phyloP scores from a whole-genome alignment of 495 filamentous ascomycete genomes.

The Oidiodendron maius region DNA sequence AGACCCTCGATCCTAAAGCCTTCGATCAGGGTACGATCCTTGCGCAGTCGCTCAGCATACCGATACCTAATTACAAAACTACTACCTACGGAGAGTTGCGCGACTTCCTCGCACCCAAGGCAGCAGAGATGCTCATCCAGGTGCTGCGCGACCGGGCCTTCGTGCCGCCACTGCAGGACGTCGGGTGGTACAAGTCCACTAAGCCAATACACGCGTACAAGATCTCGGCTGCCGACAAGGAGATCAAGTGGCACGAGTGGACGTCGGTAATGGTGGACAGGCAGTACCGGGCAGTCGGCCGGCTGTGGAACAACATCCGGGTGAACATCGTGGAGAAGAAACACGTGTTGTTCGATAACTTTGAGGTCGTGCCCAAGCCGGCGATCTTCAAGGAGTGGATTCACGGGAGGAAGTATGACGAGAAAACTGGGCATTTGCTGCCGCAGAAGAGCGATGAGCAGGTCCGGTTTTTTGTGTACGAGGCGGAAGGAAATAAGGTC shows the following conservation, averaged over 20 bases:
- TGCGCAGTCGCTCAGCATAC: constrained; percentile 45
- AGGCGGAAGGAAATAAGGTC: not conserved
- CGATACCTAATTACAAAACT: constrained; percentile 30
- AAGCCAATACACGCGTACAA: constrained; percentile 13
- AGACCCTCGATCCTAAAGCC: constrained; percentile 66
- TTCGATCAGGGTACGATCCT: constrained; percentile 80
- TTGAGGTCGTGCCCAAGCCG: constrained; percentile 3
- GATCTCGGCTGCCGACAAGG: constrained; percentile 12
- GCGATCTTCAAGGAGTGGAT: not conserved
- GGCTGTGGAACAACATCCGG: constrained; percentile 14
- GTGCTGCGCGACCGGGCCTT: constrained; percentile 55
- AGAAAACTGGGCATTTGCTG: not conserved
- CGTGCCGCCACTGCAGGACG: constrained; percentile 48
- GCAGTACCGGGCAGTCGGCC: constrained; percentile 12
- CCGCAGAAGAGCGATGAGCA: not conserved
- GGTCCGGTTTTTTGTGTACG: not conserved
- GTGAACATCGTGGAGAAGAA: constrained; percentile 5
- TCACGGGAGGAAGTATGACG: not conserved
- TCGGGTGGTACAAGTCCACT: constrained; percentile 5
- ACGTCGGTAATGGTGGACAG: not conserved
- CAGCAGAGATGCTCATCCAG: constrained; percentile 56
- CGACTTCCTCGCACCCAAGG: constrained; percentile 38
- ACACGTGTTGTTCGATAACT: constrained; percentile 16
- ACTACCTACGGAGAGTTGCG: constrained; percentile 29
- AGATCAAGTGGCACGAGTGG: constrained; percentile 11